These are phyloP conservation scores for Thalassiosira mediterranea DNA, from an alignment of 352 stramenopile genomes.

Conservation along the genomic window DNA sequence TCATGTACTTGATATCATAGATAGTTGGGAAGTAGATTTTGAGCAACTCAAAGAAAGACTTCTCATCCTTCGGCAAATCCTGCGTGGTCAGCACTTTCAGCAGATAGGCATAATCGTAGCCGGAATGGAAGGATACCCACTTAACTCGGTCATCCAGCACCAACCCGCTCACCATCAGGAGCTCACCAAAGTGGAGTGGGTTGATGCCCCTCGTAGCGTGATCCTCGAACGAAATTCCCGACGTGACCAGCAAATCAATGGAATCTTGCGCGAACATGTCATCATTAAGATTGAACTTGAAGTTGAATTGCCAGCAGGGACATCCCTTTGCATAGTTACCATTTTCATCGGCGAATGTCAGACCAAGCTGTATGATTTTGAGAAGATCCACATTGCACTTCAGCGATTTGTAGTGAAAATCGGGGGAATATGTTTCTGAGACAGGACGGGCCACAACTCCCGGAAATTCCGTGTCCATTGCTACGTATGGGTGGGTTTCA, in stretches of 20 bases:
- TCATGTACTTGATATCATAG: constrained; percentile 99
- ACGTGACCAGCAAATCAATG: constrained; percentile 98
- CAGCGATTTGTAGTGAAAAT: constrained; percentile 98
- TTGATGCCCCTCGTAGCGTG: constrained; percentile 96
- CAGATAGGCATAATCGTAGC: constrained; percentile 99
- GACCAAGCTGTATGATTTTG: constrained; percentile 98
- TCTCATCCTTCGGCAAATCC: constrained; percentile 78
- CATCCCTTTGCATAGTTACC: constrained; percentile 91
- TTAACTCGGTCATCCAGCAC: constrained; percentile 98
- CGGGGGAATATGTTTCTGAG: constrained; percentile 92
- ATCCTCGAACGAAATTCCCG: constrained; percentile 97
- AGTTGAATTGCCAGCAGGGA: constrained; percentile 99
- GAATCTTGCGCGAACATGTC: constrained; percentile 99
- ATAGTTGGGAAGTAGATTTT: constrained; percentile 98
- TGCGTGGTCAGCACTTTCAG: constrained; percentile 89
- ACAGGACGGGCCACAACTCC: constrained; percentile 97
- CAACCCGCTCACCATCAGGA: constrained; percentile 96
- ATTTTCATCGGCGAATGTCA: constrained; percentile 96
- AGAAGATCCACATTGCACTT: constrained; percentile 98
- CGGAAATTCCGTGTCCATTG: constrained; percentile 99
- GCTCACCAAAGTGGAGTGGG: constrained; percentile 95
- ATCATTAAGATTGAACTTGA: constrained; percentile 96
- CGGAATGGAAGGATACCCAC: constrained; percentile 99
- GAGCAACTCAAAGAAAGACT: constrained; percentile 96
- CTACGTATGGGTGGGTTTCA: constrained; percentile 96